These are phyloP conservation scores for Penicillium verrucosum DNA, from an alignment of 2,329 filamentous ascomycete species.

Conservation along the genomic window DNA sequence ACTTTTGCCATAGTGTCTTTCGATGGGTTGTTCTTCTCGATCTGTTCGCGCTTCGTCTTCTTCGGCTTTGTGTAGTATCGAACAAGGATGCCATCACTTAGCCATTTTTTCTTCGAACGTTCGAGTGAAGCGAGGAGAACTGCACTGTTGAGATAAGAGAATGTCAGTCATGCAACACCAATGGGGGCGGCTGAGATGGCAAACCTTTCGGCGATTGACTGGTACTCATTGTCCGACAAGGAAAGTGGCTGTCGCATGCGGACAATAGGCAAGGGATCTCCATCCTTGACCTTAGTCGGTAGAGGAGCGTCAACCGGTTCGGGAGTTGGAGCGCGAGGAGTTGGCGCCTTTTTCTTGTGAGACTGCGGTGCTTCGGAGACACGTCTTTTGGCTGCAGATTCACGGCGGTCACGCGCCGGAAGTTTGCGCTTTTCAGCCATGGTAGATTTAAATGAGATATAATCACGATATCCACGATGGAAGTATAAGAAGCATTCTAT, in stretches of 20 bases:
- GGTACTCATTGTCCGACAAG: conserved; percentile 54
- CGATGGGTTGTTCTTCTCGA: conserved; percentile 47
- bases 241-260: conserved; percentile 48
- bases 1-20: conserved; percentile 54
- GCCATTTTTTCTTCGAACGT: conserved; percentile 58
- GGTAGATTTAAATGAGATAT: background rate
- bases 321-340: conserved; percentile 27
- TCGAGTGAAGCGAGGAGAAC: conserved; percentile 57
- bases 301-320: conserved; percentile 42
- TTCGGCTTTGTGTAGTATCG: conserved; percentile 59
- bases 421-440: conserved; percentile 47
- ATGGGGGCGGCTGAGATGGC: conserved; percentile 1
- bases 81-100: conserved; percentile 53
- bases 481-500: background rate
- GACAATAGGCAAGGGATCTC: conserved; percentile 54
- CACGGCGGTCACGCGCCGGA: conserved; percentile 43
- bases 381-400: conserved; percentile 44
- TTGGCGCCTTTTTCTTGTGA: conserved; percentile 37
- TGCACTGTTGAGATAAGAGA: conserved; percentile 41
- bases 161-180: conserved; percentile 16
- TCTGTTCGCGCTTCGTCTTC: conserved; percentile 52
- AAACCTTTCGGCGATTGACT: conserved; percentile 57
- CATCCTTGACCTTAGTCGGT: conserved; percentile 53
- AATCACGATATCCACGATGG: background rate
- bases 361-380: conserved; percentile 39